Percentiles rank a stretch among this genome's conserved stretches.
phyloP scores from a whole-genome alignment of 164 flowering plant genomes.

The Magnolia changhungtana region DNA sequence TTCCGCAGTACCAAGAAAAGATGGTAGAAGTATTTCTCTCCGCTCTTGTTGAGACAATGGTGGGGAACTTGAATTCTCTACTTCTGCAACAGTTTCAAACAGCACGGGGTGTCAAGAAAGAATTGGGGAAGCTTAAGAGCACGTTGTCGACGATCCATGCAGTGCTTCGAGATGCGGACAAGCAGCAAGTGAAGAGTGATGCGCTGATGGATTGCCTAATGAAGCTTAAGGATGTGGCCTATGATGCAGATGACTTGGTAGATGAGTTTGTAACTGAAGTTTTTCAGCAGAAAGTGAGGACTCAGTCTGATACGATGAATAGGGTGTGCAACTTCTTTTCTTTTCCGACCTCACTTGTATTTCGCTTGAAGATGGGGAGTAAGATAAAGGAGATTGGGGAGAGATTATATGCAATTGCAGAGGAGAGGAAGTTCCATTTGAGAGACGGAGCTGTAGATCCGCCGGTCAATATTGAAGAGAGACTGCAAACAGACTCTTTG shows the following conservation, averaged over 20 bases:
- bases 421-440: not conserved
- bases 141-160: not conserved
- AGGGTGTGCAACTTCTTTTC: slow-evolving; percentile 9
- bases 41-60: not conserved
- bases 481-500: not conserved
- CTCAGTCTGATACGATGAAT: not conserved
- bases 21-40: not conserved
- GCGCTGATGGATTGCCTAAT: not conserved
- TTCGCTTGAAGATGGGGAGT: not conserved
- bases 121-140: not conserved
- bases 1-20: not conserved
- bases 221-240: not conserved
- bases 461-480: not conserved
- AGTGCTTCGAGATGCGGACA: slow-evolving; percentile 4
- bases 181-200: not conserved
- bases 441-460: not conserved
- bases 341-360: not conserved
- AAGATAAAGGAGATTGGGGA: not conserved
- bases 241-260: not conserved
- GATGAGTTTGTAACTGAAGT: not conserved
- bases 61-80: not conserved
- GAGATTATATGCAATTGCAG: not conserved
- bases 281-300: not conserved
- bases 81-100: not conserved
- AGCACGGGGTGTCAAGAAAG: not conserved